Conservation (phyloP, 257 asterid species). For the Misopates orontium region DNA sequence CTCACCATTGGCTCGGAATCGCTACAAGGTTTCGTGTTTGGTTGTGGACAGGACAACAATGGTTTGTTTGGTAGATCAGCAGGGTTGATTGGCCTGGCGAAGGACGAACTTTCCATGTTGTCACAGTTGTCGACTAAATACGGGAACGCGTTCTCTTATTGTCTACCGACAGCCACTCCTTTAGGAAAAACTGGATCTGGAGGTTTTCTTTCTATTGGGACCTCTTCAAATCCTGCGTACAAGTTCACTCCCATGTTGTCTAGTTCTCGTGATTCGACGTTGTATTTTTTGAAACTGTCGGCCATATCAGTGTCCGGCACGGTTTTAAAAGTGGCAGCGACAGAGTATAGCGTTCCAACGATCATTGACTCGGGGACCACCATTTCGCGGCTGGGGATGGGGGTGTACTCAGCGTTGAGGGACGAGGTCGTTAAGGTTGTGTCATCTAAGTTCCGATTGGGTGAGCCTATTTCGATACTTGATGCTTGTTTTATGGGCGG, state of each 20-base stretch:
- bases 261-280: constrained; percentile 36
- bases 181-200: constrained; percentile 40
- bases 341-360: constrained; percentile 43
- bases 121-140: constrained; percentile 48
- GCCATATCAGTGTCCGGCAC: constrained; percentile 38
- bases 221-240: constrained; percentile 25
- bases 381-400: constrained; percentile 39
- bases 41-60: constrained; percentile 52
- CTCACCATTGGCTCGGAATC: constrained; percentile 42
- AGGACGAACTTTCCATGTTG: constrained; percentile 43
- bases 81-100: constrained; percentile 54
- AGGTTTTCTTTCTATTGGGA: constrained; percentile 51
- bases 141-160: constrained; percentile 48
- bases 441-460: constrained; percentile 33
- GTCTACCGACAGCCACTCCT: constrained; percentile 48
- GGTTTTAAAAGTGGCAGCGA: constrained; percentile 29
- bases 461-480: constrained; percentile 40
- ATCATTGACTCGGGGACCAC: constrained; percentile 61
- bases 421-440: constrained; percentile 36
- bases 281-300: constrained; percentile 44
- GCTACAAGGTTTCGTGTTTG: constrained; percentile 40
- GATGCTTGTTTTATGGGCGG: constrained; percentile 53
- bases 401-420: constrained; percentile 44
- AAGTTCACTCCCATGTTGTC: constrained; percentile 59
- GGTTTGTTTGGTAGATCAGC: constrained; percentile 60